Evolutionary conservation across 306 rosid genomes (phyloP).

Genomic region (Acacia confusa): DNA sequence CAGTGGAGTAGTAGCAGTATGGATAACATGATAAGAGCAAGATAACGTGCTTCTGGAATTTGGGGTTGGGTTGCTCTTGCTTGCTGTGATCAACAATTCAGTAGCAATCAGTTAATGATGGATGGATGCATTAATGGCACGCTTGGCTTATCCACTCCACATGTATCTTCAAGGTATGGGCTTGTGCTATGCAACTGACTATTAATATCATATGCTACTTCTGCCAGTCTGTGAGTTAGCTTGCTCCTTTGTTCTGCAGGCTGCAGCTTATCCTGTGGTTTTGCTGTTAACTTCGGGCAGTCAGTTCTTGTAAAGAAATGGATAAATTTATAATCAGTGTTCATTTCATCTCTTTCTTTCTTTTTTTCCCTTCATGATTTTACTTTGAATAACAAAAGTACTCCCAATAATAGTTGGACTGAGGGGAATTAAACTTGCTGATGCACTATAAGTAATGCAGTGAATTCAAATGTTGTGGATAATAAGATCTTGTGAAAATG

Average conservation of each 20-base stretch:
- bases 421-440: not conserved
- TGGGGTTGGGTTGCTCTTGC: not conserved
- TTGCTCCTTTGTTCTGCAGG: not conserved
- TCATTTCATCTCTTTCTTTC: not conserved
- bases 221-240: not conserved
- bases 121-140: conserved; percentile 24
- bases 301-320: not conserved
- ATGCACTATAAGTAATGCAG: not conserved
- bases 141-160: not conserved
- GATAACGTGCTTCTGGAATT: not conserved
- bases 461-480: not conserved
- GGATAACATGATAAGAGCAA: not conserved
- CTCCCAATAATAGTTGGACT: not conserved
- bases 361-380: not conserved
- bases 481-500: not conserved
- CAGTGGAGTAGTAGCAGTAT: not conserved
- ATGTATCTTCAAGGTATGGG: not conserved
- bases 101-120: not conserved
- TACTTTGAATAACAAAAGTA: not conserved
- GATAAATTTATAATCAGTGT: not conserved
- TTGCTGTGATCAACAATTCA: not conserved
- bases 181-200: not conserved
- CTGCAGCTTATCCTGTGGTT: not conserved
- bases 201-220: not conserved
- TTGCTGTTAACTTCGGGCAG: not conserved